Evolutionary conservation across 2,329 filamentous ascomycete species (phyloP).

Genomic region (Keithomyces neogunnii): DNA sequence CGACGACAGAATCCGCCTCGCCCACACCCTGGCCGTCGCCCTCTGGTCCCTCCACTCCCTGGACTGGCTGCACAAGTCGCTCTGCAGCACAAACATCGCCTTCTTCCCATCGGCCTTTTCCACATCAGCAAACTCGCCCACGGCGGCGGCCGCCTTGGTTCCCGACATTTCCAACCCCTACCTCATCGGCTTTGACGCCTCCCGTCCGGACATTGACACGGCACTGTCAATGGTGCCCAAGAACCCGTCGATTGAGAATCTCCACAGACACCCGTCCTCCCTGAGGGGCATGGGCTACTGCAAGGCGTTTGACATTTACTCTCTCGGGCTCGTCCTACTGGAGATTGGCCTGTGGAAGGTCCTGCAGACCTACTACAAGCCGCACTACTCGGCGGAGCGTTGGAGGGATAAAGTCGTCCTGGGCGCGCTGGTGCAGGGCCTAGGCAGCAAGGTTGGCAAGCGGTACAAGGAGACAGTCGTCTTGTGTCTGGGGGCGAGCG

Average conservation of each 20-base stretch:
- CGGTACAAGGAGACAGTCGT: constrained; percentile 33
- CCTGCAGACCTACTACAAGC: constrained; percentile 30
- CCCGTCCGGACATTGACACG: constrained; percentile 40
- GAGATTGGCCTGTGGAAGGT: constrained; percentile 42
- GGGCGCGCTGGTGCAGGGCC: constrained; percentile 29
- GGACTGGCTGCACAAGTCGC: constrained; percentile 49
- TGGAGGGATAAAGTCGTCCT: constrained; percentile 35
- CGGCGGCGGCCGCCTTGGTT: constrained; percentile 25
- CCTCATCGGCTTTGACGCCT: constrained; percentile 47
- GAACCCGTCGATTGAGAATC: constrained; percentile 32
- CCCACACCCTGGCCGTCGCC: constrained; percentile 32
- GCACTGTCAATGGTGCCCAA: constrained; percentile 37
- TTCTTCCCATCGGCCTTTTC: constrained; percentile 40
- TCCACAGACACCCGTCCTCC: constrained; percentile 39
- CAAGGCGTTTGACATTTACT: constrained; percentile 45
- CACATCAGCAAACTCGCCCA: constrained; percentile 19
- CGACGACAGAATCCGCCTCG: constrained; percentile 32
- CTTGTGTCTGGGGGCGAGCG: constrained; percentile 27
- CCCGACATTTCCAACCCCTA: constrained; percentile 34
- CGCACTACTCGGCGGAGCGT: constrained; percentile 31
- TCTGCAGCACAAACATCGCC: constrained; percentile 44
- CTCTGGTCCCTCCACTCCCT: constrained; percentile 43
- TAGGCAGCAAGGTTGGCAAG: constrained; percentile 32
- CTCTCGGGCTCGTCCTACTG: constrained; percentile 39
- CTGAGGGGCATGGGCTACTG: constrained; percentile 32